Evolutionary conservation across 768 basidiomycete genomes (phyloP).

Genomic region (Panus rudis): DNA sequence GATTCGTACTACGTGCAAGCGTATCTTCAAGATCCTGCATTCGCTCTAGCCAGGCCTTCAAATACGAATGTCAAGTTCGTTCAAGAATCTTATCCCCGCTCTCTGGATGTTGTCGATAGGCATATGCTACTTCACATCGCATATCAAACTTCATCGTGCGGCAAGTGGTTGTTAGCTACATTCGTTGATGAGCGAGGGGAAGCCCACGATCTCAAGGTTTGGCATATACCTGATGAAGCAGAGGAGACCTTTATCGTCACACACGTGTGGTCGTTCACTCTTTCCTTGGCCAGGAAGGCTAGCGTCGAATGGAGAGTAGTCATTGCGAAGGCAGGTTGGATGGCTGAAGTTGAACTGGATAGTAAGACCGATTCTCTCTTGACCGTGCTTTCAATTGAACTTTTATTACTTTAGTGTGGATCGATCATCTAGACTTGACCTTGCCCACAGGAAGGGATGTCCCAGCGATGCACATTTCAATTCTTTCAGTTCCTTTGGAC

Average conservation of each 20-base stretch:
- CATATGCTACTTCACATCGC: constrained; percentile 71
- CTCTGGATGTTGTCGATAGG: constrained; percentile 46
- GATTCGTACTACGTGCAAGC: too few species aligned
- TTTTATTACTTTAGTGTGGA: constrained; percentile 57
- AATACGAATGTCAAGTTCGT: constrained; percentile 30
- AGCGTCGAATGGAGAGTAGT: constrained; percentile 79
- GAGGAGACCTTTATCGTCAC: constrained; percentile 43
- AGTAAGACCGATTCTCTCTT: constrained; percentile 37
- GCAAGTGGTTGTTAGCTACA: constrained; percentile 72
- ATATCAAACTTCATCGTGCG: constrained; percentile 57
- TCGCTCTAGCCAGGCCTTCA: constrained; percentile 40
- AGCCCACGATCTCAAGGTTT: constrained; percentile 59
- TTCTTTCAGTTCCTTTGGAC: constrained; percentile 54
- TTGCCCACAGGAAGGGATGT: constrained; percentile 33
- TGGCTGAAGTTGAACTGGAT: constrained; percentile 53
- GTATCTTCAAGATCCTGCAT: constrained; percentile 60
- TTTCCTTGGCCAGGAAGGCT: constrained; percentile 53
- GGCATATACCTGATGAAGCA: constrained; percentile 43
- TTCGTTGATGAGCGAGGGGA: constrained; percentile 78
- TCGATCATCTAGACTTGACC: constrained; percentile 38
- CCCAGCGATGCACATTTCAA: constrained; percentile 50
- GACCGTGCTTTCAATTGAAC: constrained; percentile 28
- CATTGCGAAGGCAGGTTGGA: constrained; percentile 58
- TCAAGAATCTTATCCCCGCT: constrained; percentile 31
- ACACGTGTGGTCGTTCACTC: constrained; percentile 67